phyloP scores from a whole-genome alignment of 352 stramenopile genomes.

The Pythium dissotocum region DNA sequence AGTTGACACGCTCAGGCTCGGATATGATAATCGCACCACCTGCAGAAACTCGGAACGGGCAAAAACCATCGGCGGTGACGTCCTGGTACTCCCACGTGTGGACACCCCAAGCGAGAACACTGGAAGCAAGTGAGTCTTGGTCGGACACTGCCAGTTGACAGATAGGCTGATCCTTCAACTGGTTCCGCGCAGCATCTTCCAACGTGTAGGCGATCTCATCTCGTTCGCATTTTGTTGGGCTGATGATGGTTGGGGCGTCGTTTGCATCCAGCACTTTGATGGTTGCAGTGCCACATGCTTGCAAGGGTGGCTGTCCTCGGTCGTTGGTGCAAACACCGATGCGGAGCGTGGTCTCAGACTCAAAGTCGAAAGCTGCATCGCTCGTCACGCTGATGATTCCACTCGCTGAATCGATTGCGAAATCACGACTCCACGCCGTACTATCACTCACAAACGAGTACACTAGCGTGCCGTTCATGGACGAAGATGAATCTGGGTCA shows the following conservation, averaged over 20 bases:
- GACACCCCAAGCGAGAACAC: slow-evolving; percentile 11
- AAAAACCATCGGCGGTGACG: not conserved
- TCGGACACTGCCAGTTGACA: slow-evolving; percentile 26
- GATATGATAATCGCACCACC: slow-evolving; percentile 22
- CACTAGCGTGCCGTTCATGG: slow-evolving; percentile 14
- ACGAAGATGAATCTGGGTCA: slow-evolving; percentile 21
- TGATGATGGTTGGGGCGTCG: slow-evolving; percentile 26
- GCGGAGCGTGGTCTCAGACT: not conserved
- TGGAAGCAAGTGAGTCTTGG: slow-evolving; percentile 16
- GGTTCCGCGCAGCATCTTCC: not conserved
- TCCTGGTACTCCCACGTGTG: slow-evolving; percentile 28
- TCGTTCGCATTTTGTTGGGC: slow-evolving; percentile 15
- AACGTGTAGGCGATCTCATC: slow-evolving; percentile 30
- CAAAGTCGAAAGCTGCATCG: slow-evolving; percentile 21
- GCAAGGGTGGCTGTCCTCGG: slow-evolving; percentile 18
- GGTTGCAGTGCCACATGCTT: slow-evolving; percentile 17
- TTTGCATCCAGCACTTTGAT: slow-evolving; percentile 32
- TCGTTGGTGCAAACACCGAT: slow-evolving; percentile 21
- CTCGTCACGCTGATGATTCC: slow-evolving; percentile 13
- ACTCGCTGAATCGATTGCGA: slow-evolving; percentile 25
- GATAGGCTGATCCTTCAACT: slow-evolving; percentile 10
- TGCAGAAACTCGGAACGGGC: slow-evolving; percentile 8
- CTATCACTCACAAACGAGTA: slow-evolving; percentile 5
- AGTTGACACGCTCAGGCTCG: slow-evolving; percentile 23
- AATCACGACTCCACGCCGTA: not conserved